Evolutionary conservation across 2,329 filamentous ascomycete species (phyloP), one percentile per base, ranked within the genome.

Genomic region (Arthrobotrys pseudoclavata): DNA sequence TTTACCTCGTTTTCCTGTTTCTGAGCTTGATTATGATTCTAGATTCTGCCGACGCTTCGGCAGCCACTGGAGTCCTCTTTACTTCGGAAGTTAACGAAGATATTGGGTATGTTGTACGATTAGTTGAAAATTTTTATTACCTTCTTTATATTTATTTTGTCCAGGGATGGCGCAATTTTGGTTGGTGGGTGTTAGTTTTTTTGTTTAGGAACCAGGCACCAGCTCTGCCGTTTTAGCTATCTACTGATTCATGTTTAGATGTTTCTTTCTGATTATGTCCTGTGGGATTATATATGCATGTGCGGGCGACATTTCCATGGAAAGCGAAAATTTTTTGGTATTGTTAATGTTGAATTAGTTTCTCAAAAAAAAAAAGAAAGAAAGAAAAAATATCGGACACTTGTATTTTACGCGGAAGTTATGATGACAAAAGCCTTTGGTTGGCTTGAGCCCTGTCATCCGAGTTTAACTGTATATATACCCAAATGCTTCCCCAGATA

Each of bases 311-410:
- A 60, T 52, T 42, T 55, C 66, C 20, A 62, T 31, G 34, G 57
- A 55, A 5, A 63, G 18, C 55, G 45, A 70, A 53, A 63, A 48
- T 15, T 20, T 18, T 26, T 48, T 22, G 42, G 24, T 48, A 47
- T 6, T 48, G 60, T 63, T 66, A 64, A 72, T 72, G 69, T 71
- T 40, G 15, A 48, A 34, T 64, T 57, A 18, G 31, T 45, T 53
- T 53, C 40, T 53, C 31, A 40, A 48, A 57, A 9, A 64, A n/a
- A 42, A 29, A 48, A 52, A 47, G n/a, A n/a, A n/a, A n/a, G n/a
- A 47, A 47, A 20, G n/a, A 5, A 47, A 47, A 42, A 42, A 42
- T 13, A 18, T 20, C n/a, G 45, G 45, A 12, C 24, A 24, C 2
- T 52, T 53, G 50, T 53, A 53, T 53, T 53, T 31, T 53, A 53